Percentiles rank a stretch among this genome's conserved stretches.
These are phyloP conservation scores for Penicillium verrucosum DNA, from an alignment of 2,329 filamentous ascomycete species.

Conservation along the genomic window DNA sequence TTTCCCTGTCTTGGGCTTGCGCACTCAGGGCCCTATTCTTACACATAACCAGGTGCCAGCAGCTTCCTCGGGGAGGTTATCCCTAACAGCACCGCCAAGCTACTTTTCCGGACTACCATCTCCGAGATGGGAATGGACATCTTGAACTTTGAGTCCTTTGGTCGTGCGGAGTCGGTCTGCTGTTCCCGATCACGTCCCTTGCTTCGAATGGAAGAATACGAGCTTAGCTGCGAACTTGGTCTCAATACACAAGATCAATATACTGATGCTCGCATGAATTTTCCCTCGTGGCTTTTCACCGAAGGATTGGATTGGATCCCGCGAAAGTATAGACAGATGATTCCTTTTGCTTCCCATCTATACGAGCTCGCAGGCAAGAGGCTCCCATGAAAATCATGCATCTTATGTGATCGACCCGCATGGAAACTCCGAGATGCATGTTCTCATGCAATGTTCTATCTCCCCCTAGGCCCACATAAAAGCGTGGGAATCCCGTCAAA, in stretches of 20 bases:
- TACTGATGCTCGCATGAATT: constrained; percentile 5
- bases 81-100: background rate
- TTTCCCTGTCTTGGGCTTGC: background rate
- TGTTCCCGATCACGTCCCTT: constrained; percentile 1
- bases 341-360: background rate
- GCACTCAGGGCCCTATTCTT: background rate
- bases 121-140: constrained; percentile 9
- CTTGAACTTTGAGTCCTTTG: constrained; percentile 1
- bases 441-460: background rate
- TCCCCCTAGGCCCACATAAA: background rate
- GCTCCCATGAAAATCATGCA: background rate
- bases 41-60: background rate
- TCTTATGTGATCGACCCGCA: background rate
- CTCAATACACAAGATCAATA: constrained; percentile 6
- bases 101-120: constrained; percentile 10
- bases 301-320: background rate
- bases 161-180: background rate
- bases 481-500: background rate
- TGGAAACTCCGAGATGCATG: background rate
- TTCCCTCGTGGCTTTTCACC: background rate
- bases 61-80: constrained; percentile 3
- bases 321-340: background rate
- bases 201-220: background rate
- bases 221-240: background rate
- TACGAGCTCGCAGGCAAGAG: background rate